A percentile compares a stretch with the other conserved stretches of the same genome.
These are phyloP conservation scores for Smittium mucronatum DNA, from an alignment of 371 early-diverging fungal genomes.

Conservation along the genomic window DNA sequence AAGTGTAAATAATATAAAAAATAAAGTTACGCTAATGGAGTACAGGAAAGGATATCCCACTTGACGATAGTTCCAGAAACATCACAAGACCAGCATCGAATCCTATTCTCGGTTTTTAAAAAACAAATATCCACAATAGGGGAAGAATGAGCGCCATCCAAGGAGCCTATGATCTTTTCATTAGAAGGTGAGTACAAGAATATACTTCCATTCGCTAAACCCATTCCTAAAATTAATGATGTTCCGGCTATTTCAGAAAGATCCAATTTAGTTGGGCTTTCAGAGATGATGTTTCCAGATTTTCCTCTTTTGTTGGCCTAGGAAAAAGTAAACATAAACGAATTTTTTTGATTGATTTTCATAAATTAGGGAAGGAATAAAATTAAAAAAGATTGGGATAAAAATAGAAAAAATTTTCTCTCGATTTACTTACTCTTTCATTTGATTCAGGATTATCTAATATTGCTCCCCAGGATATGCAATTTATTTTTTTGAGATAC, in stretches of 20 bases:
- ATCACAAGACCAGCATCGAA: slow-evolving; percentile 20
- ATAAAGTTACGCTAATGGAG: background rate
- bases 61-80: slow-evolving; percentile 16
- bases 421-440: background rate
- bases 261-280: background rate
- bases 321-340: background rate
- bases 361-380: too few species aligned
- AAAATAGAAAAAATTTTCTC: too few species aligned
- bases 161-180: slow-evolving; percentile 14
- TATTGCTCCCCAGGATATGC: slow-evolving; percentile 18
- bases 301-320: background rate
- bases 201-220: slow-evolving; percentile 16
- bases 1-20: background rate
- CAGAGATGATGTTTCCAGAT: background rate
- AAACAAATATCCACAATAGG: slow-evolving; percentile 15
- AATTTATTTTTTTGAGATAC: slow-evolving; percentile 11
- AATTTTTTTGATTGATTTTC: too few species aligned
- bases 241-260: background rate
- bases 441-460: background rate
- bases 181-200: slow-evolving; percentile 30
- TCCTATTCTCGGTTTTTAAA: background rate
- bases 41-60: slow-evolving; percentile 18
- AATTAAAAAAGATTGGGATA: too few species aligned
- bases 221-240: slow-evolving; percentile 13
- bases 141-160: slow-evolving; percentile 14